Conservation (phyloP, 2,329 filamentous ascomycete genomes). For the Talaromyces rugulosus region DNA sequence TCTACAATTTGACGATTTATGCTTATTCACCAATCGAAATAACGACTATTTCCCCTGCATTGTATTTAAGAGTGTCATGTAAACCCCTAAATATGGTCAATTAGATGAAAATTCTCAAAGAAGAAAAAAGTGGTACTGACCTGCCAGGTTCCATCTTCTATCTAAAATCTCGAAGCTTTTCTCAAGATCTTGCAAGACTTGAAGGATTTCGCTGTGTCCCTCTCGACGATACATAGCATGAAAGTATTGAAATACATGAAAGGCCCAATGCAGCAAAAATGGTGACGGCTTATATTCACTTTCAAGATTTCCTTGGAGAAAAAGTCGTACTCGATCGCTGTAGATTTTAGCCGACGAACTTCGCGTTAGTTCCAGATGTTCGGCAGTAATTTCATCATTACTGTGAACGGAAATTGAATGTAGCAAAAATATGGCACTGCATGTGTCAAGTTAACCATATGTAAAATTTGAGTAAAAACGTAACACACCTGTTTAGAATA, state of each 20-base stretch:
- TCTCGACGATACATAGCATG: background rate
- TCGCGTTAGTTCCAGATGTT: background rate
- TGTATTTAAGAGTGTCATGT: background rate
- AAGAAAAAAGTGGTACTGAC: background rate
- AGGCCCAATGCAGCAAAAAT: background rate
- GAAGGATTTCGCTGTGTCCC: background rate
- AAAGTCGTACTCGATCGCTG: background rate
- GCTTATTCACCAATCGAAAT: background rate
- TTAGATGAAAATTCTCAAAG: background rate
- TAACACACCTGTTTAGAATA: slow-evolving; percentile 11
- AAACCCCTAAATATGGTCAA: background rate
- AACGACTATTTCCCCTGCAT: background rate
- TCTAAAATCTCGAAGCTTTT: background rate
- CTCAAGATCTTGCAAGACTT: background rate
- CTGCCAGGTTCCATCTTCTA: background rate
- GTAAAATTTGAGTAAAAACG: background rate
- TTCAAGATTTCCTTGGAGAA: background rate
- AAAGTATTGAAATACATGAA: background rate
- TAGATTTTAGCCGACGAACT: background rate
- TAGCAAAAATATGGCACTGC: background rate
- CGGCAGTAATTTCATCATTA: background rate
- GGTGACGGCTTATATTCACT: background rate
- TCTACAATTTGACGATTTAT: background rate
- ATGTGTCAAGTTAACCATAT: background rate
- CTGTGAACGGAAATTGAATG: background rate